Evolutionary conservation across 1,139 yeast genomes (phyloP).

Genomic region (Yarrowia galli): DNA sequence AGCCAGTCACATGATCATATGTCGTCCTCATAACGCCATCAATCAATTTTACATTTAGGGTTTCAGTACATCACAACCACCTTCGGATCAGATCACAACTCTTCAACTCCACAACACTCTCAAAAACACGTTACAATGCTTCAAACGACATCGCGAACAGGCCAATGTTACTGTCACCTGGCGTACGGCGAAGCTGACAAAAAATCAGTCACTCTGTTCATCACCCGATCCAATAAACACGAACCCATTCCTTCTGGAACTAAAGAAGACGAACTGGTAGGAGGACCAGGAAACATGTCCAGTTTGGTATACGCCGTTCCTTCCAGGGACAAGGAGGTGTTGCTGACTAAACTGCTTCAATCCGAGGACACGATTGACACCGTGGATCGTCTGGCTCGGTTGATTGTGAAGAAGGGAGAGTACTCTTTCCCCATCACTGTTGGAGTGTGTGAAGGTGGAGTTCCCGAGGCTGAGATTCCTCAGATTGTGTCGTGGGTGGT

Average conservation of each 20-base stretch:
- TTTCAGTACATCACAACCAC: too few species aligned
- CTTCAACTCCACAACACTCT: neutral
- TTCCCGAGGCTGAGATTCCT: conserved; percentile 24
- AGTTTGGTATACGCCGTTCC: conserved; percentile 17
- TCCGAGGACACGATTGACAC: conserved; percentile 27
- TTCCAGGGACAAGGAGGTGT: neutral
- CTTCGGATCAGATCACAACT: too few species aligned
- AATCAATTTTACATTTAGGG: too few species aligned
- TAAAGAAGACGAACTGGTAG: conserved; percentile 2
- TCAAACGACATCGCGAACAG: conserved; percentile 14
- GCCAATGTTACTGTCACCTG: conserved; percentile 33
- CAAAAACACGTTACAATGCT: too few species aligned
- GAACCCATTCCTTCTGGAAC: conserved; percentile 26
- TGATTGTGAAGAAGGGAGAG: conserved; percentile 7
- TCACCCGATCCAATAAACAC: conserved; percentile 36
- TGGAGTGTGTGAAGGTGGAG: conserved; percentile 31
- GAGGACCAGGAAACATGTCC: conserved; percentile 28
- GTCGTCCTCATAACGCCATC: too few species aligned
- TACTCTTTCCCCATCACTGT: conserved; percentile 26
- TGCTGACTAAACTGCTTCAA: conserved; percentile 27
- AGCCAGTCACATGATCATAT: too few species aligned
- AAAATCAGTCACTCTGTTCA: conserved; percentile 30
- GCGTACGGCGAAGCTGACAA: conserved; percentile 26
- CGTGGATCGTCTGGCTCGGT: conserved; percentile 12
- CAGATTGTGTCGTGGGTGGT: conserved; percentile 30